Evolutionary conservation across 2,329 filamentous ascomycete genomes (phyloP).

Genomic region (Teratosphaeria gauchensis): DNA sequence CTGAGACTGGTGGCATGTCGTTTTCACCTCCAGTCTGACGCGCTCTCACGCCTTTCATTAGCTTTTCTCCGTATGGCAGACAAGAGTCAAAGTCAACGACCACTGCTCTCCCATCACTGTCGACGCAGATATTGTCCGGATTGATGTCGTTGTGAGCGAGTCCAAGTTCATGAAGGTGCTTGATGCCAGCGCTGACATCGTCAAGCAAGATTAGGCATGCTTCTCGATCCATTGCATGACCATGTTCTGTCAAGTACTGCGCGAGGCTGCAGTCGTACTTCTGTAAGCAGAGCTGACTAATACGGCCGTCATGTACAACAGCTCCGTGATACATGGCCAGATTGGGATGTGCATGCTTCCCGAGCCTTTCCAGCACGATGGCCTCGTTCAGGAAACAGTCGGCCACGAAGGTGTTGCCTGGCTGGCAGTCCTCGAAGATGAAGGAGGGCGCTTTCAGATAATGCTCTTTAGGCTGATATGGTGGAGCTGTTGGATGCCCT

Average conservation of each 20-base stretch:
- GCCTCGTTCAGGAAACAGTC: constrained; percentile 21
- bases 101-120: constrained; percentile 20
- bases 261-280: constrained; percentile 18
- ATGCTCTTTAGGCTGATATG: constrained; percentile 11
- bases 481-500: constrained; percentile 10
- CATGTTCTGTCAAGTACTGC: constrained; percentile 12
- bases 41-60: constrained; percentile 5
- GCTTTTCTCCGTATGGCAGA: constrained; percentile 17
- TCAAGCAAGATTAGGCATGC: constrained; percentile 9
- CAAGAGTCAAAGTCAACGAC: constrained; percentile 32
- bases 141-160: constrained; percentile 31
- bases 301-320: constrained; percentile 16
- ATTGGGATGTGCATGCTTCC: constrained; percentile 20
- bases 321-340: constrained; percentile 23
- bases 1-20: not conserved
- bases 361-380: constrained; percentile 15
- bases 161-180: constrained; percentile 28
- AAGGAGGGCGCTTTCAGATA: constrained; percentile 26
- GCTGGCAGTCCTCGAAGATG: constrained; percentile 17
- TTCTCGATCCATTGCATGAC: constrained; percentile 7
- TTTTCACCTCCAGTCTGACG: not conserved
- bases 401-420: constrained; percentile 21
- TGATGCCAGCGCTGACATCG: constrained; percentile 20
- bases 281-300: constrained; percentile 22
- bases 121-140: constrained; percentile 27